Percentiles rank a stretch among this genome's conserved stretches.
Evolutionary conservation across 2,329 filamentous ascomycete genomes (phyloP).

Genomic region (Neurospora crassa): DNA sequence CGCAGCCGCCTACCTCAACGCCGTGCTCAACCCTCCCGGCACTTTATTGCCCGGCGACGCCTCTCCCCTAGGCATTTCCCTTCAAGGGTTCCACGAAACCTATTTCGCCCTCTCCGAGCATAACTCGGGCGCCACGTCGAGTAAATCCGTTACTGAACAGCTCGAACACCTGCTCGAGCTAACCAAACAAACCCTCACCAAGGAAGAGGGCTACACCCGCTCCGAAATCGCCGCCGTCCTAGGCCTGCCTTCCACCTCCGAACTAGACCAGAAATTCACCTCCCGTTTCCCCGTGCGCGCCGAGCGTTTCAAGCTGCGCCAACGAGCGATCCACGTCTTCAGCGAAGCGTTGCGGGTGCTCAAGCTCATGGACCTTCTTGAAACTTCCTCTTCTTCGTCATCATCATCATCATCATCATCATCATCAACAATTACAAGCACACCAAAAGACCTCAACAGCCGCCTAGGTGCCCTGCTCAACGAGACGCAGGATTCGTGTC

Average conservation of each 20-base stretch:
- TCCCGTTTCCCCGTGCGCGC: conserved; percentile 83
- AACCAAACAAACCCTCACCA: conserved; percentile 59
- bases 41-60: conserved; percentile 64
- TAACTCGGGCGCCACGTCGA: conserved; percentile 21
- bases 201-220: conserved; percentile 78
- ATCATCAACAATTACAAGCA: background rate
- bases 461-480: conserved; percentile 79
- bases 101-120: conserved; percentile 54
- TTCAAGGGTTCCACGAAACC: conserved; percentile 78
- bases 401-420: background rate
- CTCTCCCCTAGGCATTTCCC: conserved; percentile 70
- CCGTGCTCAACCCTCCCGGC: conserved; percentile 43
- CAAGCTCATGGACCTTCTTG: conserved; percentile 71
- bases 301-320: conserved; percentile 76
- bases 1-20: conserved; percentile 62
- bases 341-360: conserved; percentile 79
- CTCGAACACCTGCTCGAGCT: conserved; percentile 63
- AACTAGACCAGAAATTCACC: conserved; percentile 71
- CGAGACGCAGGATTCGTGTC: conserved; percentile 78
- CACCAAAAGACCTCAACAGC: conserved; percentile 43
- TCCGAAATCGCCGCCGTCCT: conserved; percentile 72
- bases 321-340: conserved; percentile 86
- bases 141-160: conserved; percentile 44
- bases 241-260: conserved; percentile 50
- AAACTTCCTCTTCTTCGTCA: conserved; percentile 25